Base-by-base conservation (phyloP, 257 asterid genomes). In the Nicotiana tomentosiformis region DNA sequence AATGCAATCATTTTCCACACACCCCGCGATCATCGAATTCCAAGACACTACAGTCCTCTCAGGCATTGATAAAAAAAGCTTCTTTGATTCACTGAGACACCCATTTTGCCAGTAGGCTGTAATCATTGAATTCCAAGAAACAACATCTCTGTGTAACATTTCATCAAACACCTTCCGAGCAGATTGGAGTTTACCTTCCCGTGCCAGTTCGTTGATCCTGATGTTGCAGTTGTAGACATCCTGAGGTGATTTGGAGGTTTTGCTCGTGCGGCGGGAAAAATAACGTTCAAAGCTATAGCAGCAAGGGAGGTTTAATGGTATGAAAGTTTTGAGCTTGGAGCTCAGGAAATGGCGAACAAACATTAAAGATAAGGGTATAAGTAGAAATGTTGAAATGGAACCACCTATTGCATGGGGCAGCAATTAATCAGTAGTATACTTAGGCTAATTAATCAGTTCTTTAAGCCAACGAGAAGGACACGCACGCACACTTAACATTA, bases 41-140 rank as follows among this genome's bases (percentile, higher is more conserved):
- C 85, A 82, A 10, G 85, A 61, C 11, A 82, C 85, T 78, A 82
- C 37, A 26, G 37, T 82, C 80, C 51, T 74, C 77, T 39, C 37
- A 0, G 85, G 85, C 77, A 82, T 82, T 6, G 65, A 37, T 30
- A 69, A 81, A n/a, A 82, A 74, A 4, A 72, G 70, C 18, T 76
- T 26, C 77, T 58, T 82, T 8, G 85, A 60, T 37, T 82, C 66
- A 23, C 49, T 29, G 14, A 82, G 82, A 61, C 17, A 64, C 77
- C 85, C 85, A 30, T 82, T 43, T 39, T 82, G 85, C 85, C 85
- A 82, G 35, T 82, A 82, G 14, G 81, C 85, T 0, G 85, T 82
- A 56, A 82, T 72, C 76, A 82, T 82, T 2, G 85, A 72, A 62
- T 82, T 82, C 85, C 85, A 82, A 16, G 85, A 55, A 33, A 82